phyloP scores from a whole-genome alignment of 495 filamentous ascomycete genomes.

The Apodospora peruviana region DNA sequence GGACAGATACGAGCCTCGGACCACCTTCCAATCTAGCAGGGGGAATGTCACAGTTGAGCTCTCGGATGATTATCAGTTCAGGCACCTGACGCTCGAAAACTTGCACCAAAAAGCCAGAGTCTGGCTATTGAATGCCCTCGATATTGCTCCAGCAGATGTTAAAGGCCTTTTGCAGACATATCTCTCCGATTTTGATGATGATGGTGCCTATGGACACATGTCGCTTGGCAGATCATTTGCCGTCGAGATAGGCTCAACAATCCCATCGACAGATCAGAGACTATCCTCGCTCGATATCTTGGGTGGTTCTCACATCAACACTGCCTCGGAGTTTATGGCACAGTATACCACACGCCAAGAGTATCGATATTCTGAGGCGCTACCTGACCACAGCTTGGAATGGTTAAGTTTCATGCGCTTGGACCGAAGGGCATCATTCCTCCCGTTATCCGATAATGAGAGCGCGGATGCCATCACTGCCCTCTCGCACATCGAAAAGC shows the following conservation, averaged over 20 bases:
- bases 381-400: slow-evolving; percentile 58
- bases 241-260: slow-evolving; percentile 80
- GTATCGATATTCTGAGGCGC: slow-evolving; percentile 72
- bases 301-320: slow-evolving; percentile 68
- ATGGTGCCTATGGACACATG: slow-evolving; percentile 79
- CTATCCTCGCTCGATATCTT: slow-evolving; percentile 71
- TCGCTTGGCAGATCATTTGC: slow-evolving; percentile 94
- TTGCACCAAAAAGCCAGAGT: slow-evolving; percentile 68
- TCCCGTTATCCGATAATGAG: slow-evolving; percentile 37
- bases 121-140: slow-evolving; percentile 76
- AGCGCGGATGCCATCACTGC: slow-evolving; percentile 53
- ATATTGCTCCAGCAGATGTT: slow-evolving; percentile 86
- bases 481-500: slow-evolving; percentile 60
- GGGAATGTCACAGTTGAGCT: slow-evolving; percentile 79
- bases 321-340: slow-evolving; percentile 90
- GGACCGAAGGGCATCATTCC: slow-evolving; percentile 36
- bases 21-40: slow-evolving; percentile 66
- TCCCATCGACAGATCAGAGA: slow-evolving; percentile 83
- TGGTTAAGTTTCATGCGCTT: slow-evolving; percentile 54
- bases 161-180: slow-evolving; percentile 94
- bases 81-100: slow-evolving; percentile 69
- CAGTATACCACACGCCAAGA: slow-evolving; percentile 97
- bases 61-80: slow-evolving; percentile 79
- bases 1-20: slow-evolving; percentile 84
- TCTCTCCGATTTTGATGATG: slow-evolving; percentile 86